Percentiles rank a stretch among this genome's conserved stretches.
These are phyloP conservation scores for Pseudozyma thailandica DNA, from an alignment of 1,284 basidiomycete species.

Conservation along the genomic window DNA sequence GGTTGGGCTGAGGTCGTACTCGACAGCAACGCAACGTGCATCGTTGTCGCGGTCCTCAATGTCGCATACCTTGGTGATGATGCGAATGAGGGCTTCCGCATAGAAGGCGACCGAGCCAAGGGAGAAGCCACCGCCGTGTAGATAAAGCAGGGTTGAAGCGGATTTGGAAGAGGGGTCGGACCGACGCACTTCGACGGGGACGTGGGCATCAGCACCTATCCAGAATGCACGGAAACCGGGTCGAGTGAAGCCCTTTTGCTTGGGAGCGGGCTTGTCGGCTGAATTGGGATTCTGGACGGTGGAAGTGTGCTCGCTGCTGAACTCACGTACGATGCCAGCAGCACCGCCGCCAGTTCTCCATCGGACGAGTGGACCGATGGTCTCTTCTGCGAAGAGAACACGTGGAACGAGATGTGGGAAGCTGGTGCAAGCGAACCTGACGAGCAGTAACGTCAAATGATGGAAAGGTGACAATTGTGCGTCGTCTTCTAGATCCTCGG, in stretches of 20 bases:
- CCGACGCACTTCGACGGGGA: slow-evolving; percentile 35
- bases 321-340: slow-evolving; percentile 50
- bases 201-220: slow-evolving; percentile 54
- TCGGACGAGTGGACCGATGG: slow-evolving; percentile 62
- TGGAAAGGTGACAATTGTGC: slow-evolving; percentile 60
- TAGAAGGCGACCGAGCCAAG: slow-evolving; percentile 67
- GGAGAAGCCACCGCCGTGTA: slow-evolving; percentile 67
- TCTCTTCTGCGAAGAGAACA: slow-evolving; percentile 63
- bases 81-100: slow-evolving; percentile 63
- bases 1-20: slow-evolving; percentile 62
- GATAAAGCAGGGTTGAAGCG: slow-evolving; percentile 60
- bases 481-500: slow-evolving; percentile 22
- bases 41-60: slow-evolving; percentile 43
- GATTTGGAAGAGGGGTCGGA: slow-evolving; percentile 32
- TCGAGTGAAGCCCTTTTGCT: slow-evolving; percentile 3
- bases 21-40: slow-evolving; percentile 62
- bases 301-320: slow-evolving; percentile 24
- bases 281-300: neutral
- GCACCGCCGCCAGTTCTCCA: slow-evolving; percentile 65
- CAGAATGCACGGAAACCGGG: slow-evolving; percentile 61
- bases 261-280: slow-evolving; percentile 6
- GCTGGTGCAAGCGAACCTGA: slow-evolving; percentile 59
- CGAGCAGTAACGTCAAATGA: slow-evolving; percentile 58
- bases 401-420: slow-evolving; percentile 64
- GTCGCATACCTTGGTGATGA: slow-evolving; percentile 57